These are phyloP conservation scores for Pichia membranifaciens DNA, from an alignment of 805 yeast species.

Conservation along the genomic window DNA sequence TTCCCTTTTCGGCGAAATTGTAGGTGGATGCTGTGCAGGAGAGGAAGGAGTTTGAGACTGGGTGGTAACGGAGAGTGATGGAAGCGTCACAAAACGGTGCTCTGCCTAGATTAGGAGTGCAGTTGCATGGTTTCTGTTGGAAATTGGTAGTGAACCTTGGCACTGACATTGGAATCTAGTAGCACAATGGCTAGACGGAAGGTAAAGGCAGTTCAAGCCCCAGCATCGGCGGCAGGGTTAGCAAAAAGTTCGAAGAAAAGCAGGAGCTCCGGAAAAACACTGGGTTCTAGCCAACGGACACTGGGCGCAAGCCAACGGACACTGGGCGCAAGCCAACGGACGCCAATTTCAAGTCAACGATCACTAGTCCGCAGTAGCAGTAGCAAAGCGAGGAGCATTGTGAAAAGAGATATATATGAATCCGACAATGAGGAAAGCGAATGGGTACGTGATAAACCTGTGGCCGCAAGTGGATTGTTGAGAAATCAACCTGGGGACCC, in stretches of 20 bases:
- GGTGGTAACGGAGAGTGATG: too few relatives aligned
- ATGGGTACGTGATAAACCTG: not conserved
- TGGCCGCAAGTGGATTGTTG: conserved; percentile 29
- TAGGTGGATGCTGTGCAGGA: not conserved
- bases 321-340: not conserved
- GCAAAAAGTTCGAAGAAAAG: not conserved
- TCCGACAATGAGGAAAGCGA: conserved; percentile 7
- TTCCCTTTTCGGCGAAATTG: conserved; percentile 4
- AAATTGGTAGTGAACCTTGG: too few relatives aligned
- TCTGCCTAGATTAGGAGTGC: too few relatives aligned
- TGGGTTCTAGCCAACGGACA: not conserved
- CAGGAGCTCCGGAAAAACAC: not conserved
- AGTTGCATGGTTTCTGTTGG: too few relatives aligned
- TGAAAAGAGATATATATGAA: conserved; percentile 9
- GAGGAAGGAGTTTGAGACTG: not conserved
- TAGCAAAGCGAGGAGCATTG: not conserved
- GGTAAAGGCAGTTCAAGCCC: conserved; percentile 1
- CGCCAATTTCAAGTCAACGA: not conserved
- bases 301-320: conserved; percentile 1
- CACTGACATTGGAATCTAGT: too few relatives aligned
- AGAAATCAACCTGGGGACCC: conserved; percentile 56
- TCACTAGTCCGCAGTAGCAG: too few relatives aligned
- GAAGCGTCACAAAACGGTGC: too few relatives aligned
- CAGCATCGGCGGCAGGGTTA: too few relatives aligned
- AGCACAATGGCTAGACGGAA: conserved; percentile 9